Conservation (phyloP, 2,329 filamentous ascomycete species). For the Fusarium dlaminii region DNA sequence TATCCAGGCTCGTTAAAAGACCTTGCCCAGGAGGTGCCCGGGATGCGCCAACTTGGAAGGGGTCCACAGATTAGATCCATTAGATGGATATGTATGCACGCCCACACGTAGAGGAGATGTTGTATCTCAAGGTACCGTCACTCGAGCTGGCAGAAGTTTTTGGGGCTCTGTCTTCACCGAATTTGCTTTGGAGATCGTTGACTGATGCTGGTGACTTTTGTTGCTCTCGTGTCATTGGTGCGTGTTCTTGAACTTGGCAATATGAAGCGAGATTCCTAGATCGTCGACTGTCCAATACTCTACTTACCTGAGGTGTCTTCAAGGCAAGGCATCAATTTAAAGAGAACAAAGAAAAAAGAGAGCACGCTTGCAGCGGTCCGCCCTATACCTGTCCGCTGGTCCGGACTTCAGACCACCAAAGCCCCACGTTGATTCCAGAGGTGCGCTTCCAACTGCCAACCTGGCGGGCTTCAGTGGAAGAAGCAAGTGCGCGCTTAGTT, state of each 20-base stretch:
- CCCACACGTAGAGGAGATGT: neutral
- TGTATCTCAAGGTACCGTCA: constrained; percentile 24
- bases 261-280: neutral
- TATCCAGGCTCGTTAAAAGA: constrained; percentile 16
- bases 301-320: neutral
- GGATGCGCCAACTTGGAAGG: constrained; percentile 24
- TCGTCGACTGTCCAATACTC: neutral
- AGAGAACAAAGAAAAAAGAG: constrained; percentile 9
- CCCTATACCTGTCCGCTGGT: constrained; percentile 35
- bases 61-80: constrained; percentile 33
- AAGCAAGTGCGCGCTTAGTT: neutral
- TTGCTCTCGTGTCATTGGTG: neutral
- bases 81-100: neutral
- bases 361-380: constrained; percentile 37
- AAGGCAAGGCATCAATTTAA: neutral
- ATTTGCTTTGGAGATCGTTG: constrained; percentile 11
- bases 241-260: neutral
- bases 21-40: constrained; percentile 16
- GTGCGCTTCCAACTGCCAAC: constrained; percentile 16
- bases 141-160: constrained; percentile 1
- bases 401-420: constrained; percentile 37
- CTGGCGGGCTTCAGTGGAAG: constrained; percentile 6
- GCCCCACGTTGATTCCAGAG: constrained; percentile 20
- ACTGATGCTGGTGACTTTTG: constrained; percentile 7
- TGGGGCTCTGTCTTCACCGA: constrained; percentile 27